phyloP scores from a whole-genome alignment of 2,329 filamentous ascomycete species.

The Penicillium sp. region DNA sequence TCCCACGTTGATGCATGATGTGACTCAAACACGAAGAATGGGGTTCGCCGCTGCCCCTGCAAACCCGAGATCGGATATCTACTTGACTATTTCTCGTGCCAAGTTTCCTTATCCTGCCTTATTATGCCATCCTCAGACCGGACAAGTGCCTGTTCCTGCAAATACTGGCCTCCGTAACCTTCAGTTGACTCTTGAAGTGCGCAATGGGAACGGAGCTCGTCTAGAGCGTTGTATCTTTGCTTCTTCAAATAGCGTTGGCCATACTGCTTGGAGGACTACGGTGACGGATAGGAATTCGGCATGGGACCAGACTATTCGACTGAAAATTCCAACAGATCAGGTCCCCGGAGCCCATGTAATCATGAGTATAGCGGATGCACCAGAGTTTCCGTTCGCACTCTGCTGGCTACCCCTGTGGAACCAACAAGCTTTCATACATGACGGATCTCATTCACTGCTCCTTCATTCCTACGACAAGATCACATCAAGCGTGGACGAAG shows the following conservation, averaged over 20 bases:
- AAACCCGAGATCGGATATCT: conserved; percentile 88
- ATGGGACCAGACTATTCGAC: conserved; percentile 84
- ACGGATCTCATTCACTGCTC: conserved; percentile 75
- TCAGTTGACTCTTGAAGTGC: conserved; percentile 85
- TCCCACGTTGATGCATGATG: conserved; percentile 78
- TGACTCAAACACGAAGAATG: conserved; percentile 79
- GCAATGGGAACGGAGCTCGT: conserved; percentile 70
- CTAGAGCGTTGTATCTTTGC: conserved; percentile 85
- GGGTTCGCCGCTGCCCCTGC: conserved; percentile 91
- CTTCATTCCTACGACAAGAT: conserved; percentile 91
- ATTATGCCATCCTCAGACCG: conserved; percentile 68
- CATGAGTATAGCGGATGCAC: conserved; percentile 82
- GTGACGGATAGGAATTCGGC: conserved; percentile 72
- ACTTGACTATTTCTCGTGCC: conserved; percentile 77
- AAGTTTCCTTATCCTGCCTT: conserved; percentile 66
- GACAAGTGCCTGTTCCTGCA: conserved; percentile 70
- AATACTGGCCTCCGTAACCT: conserved; percentile 67
- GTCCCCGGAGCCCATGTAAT: conserved; percentile 81
- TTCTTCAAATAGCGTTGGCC: conserved; percentile 71
- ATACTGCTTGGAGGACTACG: conserved; percentile 85
- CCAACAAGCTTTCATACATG: conserved; percentile 79
- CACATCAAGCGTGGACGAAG: conserved; percentile 62
- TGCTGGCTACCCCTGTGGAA: conserved; percentile 95
- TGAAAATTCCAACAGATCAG: conserved; percentile 73
- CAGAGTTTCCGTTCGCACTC: conserved; percentile 82